A percentile compares a stretch with the other conserved stretches of the same genome.
phyloP scores from a whole-genome alignment of 805 yeast species.

The Blastobotrys americana region DNA sequence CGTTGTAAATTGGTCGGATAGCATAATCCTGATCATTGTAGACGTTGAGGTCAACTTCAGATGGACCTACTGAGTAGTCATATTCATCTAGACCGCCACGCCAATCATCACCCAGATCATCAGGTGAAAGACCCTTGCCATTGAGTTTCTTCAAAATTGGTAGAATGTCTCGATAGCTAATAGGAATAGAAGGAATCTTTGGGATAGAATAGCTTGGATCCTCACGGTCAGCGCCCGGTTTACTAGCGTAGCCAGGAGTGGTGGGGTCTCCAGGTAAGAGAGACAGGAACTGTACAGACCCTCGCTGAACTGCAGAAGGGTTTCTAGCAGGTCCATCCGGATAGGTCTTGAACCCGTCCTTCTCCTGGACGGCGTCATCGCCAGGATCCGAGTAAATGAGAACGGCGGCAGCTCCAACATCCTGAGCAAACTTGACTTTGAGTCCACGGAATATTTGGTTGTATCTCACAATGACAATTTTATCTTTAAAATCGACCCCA shows the following conservation, averaged over 20 bases:
- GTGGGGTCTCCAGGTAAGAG: slow-evolving; percentile 71
- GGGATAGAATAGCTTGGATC: slow-evolving; percentile 51
- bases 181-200: slow-evolving; percentile 62
- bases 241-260: slow-evolving; percentile 60
- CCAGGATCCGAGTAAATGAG: slow-evolving; percentile 63
- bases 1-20: slow-evolving; percentile 55
- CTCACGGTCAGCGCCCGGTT: slow-evolving; percentile 38
- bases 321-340: slow-evolving; percentile 75
- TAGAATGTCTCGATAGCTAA: slow-evolving; percentile 53
- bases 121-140: slow-evolving; percentile 44
- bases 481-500: slow-evolving; percentile 47
- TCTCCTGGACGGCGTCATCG: slow-evolving; percentile 45
- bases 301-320: slow-evolving; percentile 70
- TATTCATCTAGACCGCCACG: slow-evolving; percentile 39
- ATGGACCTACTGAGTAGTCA: slow-evolving; percentile 50
- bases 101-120: slow-evolving; percentile 40
- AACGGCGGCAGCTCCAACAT: slow-evolving; percentile 60
- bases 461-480: slow-evolving; percentile 60
- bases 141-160: slow-evolving; percentile 55
- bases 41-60: slow-evolving; percentile 41
- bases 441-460: slow-evolving; percentile 64
- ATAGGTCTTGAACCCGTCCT: slow-evolving; percentile 55
- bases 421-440: slow-evolving; percentile 71
- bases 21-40: slow-evolving; percentile 56
- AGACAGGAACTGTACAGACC: slow-evolving; percentile 60